A percentile compares a stretch with the other conserved stretches of the same genome.
Evolutionary conservation across 2,329 filamentous ascomycete species (phyloP).

Genomic region (Sporothrix sp.): DNA sequence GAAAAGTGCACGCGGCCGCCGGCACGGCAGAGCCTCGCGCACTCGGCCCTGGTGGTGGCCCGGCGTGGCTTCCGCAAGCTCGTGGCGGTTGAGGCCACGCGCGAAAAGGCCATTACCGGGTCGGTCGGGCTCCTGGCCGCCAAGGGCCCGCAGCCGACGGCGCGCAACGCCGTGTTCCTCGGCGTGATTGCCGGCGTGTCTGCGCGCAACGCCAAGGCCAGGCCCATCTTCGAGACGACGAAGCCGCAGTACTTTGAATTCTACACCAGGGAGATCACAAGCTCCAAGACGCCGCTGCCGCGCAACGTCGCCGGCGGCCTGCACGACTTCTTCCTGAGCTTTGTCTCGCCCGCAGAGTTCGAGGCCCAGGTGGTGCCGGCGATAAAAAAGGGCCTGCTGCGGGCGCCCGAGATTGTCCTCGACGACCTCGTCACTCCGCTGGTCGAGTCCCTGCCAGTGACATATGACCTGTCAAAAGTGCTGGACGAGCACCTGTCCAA

Average conservation of each 20-base stretch:
- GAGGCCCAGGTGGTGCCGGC: slow-evolving; percentile 66
- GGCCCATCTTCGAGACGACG: slow-evolving; percentile 49
- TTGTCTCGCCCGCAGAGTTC: slow-evolving; percentile 64
- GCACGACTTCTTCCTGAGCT: slow-evolving; percentile 71
- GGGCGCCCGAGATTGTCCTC: slow-evolving; percentile 82
- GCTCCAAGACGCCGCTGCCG: slow-evolving; percentile 63
- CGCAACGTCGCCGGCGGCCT: slow-evolving; percentile 63
- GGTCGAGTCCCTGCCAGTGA: slow-evolving; percentile 55
- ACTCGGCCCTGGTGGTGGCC: slow-evolving; percentile 67
- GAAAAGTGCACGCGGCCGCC: slow-evolving; percentile 65
- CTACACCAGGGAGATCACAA: slow-evolving; percentile 75
- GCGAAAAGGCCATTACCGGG: slow-evolving; percentile 50
- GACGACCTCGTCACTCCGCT: slow-evolving; percentile 68
- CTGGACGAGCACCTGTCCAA: slow-evolving; percentile 68
- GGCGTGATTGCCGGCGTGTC: slow-evolving; percentile 84
- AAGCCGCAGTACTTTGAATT: slow-evolving; percentile 72
- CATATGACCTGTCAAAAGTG: slow-evolving; percentile 67
- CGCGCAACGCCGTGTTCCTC: slow-evolving; percentile 66
- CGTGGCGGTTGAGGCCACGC: slow-evolving; percentile 49
- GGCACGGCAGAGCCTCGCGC: slow-evolving; percentile 53
- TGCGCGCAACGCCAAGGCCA: slow-evolving; percentile 56
- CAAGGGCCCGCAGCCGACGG: slow-evolving; percentile 53
- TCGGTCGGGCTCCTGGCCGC: slow-evolving; percentile 58
- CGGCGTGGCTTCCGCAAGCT: slow-evolving; percentile 70
- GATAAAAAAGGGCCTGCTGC: slow-evolving; percentile 78